Conservation (phyloP, 768 basidiomycete species). For the Boletus bicolor region DNA sequence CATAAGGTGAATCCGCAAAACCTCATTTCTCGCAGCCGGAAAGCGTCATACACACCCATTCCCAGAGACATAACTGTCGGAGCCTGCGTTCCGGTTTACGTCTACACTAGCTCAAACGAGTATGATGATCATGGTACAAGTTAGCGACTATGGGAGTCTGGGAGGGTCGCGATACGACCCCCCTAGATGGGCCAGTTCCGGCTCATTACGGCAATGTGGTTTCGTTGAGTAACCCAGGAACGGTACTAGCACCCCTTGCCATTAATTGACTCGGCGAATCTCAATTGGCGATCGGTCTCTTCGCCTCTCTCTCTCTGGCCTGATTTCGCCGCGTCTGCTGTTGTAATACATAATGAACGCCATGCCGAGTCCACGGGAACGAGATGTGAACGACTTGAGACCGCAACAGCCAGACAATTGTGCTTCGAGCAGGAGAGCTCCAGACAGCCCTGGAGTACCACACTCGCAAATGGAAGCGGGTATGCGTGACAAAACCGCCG, state of each 20-base stretch:
- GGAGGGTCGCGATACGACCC: slow-evolving; percentile 6
- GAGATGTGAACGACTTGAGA: not conserved
- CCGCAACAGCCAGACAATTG: not conserved
- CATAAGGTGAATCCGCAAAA: slow-evolving; percentile 4
- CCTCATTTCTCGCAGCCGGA: not conserved
- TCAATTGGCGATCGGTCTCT: slow-evolving; percentile 19
- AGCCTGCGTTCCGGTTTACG: slow-evolving; percentile 14
- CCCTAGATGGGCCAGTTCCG: slow-evolving; percentile 4
- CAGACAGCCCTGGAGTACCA: slow-evolving; percentile 10
- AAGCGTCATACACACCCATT: not conserved
- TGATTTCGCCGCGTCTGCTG: not conserved
- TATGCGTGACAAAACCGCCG: slow-evolving; percentile 15
- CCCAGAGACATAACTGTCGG: not conserved
- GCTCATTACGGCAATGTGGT: slow-evolving; percentile 28
- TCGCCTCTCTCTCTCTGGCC: not conserved
- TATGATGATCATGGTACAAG: not conserved
- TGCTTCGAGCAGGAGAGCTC: not conserved
- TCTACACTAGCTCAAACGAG: slow-evolving; percentile 8
- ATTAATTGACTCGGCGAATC: slow-evolving; percentile 18
- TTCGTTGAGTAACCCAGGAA: slow-evolving; percentile 20
- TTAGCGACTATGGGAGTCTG: not conserved
- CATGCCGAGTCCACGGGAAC: slow-evolving; percentile 2
- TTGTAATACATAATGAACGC: slow-evolving; percentile 15
- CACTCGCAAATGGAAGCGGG: slow-evolving; percentile 16
- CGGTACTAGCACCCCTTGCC: not conserved